phyloP scores from a whole-genome alignment of 2,329 filamentous ascomycete genomes.

The Fusarium algeriense region DNA sequence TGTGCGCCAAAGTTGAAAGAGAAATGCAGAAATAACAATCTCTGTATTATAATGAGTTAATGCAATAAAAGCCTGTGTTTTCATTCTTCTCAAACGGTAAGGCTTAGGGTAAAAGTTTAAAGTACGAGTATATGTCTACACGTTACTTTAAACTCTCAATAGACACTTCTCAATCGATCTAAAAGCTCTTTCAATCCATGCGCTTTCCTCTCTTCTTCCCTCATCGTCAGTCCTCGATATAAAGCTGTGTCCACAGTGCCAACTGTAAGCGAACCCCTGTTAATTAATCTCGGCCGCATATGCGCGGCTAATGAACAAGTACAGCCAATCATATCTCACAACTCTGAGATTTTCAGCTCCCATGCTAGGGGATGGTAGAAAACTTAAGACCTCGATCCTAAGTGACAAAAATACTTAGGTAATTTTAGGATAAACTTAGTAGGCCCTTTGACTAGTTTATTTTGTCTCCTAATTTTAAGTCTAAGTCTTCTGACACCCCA shows the following conservation, averaged over 20 bases:
- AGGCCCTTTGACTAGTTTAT: too few species aligned
- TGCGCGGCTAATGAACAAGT: slow-evolving; percentile 43
- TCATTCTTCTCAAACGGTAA: too few species aligned
- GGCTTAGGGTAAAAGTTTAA: too few species aligned
- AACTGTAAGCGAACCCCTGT: slow-evolving; percentile 22
- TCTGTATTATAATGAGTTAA: not conserved
- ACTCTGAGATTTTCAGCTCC: slow-evolving; percentile 4
- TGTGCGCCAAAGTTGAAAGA: not conserved
- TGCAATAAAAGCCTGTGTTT: not conserved
- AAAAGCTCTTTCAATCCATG: not conserved
- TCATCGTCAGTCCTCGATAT: not conserved
- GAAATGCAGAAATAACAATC: not conserved
- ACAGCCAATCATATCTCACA: slow-evolving; percentile 38
- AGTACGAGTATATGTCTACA: too few species aligned
- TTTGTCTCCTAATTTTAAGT: too few species aligned
- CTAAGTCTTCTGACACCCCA: too few species aligned
- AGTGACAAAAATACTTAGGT: too few species aligned
- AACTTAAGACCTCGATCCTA: too few species aligned
- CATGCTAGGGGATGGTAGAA: not conserved
- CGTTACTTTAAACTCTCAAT: too few species aligned
- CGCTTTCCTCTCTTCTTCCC: not conserved
- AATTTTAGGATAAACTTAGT: too few species aligned
- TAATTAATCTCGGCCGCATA: slow-evolving; percentile 48
- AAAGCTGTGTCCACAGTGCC: slow-evolving; percentile 32
- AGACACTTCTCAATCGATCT: too few species aligned